Evolutionary conservation across 371 early-diverging fungal genomes (phyloP), one percentile per base, ranked within the genome.

Genomic region (Coemansia sp.): DNA sequence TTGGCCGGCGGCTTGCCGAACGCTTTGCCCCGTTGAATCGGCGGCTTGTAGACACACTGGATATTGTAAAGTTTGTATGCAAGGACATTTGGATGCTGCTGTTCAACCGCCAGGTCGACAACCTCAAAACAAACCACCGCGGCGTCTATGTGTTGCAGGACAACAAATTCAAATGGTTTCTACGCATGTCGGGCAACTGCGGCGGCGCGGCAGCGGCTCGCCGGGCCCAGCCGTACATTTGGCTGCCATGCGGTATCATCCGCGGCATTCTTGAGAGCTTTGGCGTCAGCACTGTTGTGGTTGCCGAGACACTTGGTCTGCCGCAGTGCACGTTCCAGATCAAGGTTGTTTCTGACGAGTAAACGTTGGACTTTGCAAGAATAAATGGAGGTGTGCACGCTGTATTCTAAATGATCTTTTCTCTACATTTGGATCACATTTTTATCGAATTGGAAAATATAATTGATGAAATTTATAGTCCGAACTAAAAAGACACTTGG

Each of bases 101-200:
- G 69, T 98, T 97, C 78, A 89, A 92, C 69, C 95, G 97, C 71
- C 96, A 97, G 73, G 89, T 97, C 49, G 99, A 98, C 75, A 97
- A 97, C 69, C 82, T 98, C 29, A 98, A 98, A 78, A 97, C 99
- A 12, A 98, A 98, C 79, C 97, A 97, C 79, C 80, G 95, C 89
- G 98, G 98, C n/a, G 92, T 96, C 0, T 98, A 95, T 78, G 97
- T 97, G 29, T 84, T 97, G n/a, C 94, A 96, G 66, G 98, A 98
- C 83, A 95, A 94, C 83, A 89, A 89, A 72, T 98, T 98, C 71
- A 85, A 90, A 54, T 96, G 96, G 97, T 91, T 98, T 67, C 73
- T 86, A 70, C 86, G 91, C 56, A 91, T 97, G 92, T 90, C 95
- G 0, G 86, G 90, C 21, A 90, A 90, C 73, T 85, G 84, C 28